phyloP scores from a whole-genome alignment of 2,329 filamentous ascomycete species.

The Trichoderma sp. region DNA sequence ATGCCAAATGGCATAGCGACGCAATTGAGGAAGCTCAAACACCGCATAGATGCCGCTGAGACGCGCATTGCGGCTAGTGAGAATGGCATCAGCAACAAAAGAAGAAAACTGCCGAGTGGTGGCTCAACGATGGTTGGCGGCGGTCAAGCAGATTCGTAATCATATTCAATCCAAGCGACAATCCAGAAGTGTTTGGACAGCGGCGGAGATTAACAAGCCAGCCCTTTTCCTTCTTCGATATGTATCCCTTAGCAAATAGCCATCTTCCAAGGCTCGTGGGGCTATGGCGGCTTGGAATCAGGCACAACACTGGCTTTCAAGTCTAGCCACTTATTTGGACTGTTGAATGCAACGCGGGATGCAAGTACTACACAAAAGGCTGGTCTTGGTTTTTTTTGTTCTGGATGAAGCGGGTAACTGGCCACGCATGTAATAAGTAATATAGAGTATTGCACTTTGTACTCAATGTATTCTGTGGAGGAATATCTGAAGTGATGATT shows the following conservation, averaged over 20 bases:
- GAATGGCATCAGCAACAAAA: conserved; percentile 6
- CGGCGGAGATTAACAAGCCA: not conserved
- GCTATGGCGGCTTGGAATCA: not conserved
- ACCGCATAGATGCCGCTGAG: not conserved
- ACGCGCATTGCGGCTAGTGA: conserved; percentile 1
- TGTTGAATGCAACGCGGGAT: not conserved
- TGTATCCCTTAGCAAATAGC: not conserved
- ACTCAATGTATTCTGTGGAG: not conserved
- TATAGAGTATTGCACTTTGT: not conserved
- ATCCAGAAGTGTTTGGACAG: not conserved
- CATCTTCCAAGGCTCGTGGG: not conserved
- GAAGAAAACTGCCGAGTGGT: conserved; percentile 20
- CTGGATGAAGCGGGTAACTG: not conserved
- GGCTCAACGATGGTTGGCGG: conserved; percentile 3
- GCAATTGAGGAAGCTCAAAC: conserved; percentile 33
- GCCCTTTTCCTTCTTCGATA: not conserved
- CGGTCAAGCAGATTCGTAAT: not conserved
- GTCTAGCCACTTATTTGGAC: not conserved
- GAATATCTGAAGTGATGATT: not conserved
- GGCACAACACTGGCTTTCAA: not conserved
- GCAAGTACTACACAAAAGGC: not conserved
- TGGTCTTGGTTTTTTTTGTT: not conserved
- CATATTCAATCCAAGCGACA: not conserved
- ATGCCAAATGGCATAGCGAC: conserved; percentile 33
- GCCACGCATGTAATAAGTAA: not conserved